Base-by-base conservation (phyloP, 805 yeast species). In the Torulaspora delbrueckii region DNA sequence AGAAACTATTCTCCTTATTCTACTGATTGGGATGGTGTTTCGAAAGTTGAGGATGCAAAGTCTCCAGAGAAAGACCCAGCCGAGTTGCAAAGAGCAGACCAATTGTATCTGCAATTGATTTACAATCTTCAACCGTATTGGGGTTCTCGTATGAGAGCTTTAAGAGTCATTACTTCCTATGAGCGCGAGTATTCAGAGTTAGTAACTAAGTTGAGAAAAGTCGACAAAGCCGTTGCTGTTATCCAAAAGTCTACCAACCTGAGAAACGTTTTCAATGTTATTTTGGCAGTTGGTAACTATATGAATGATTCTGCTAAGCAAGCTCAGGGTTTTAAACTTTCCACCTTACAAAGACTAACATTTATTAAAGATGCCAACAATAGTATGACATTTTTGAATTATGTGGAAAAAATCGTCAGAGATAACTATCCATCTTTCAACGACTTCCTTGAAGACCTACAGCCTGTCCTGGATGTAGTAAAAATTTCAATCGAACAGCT, bases 221-320 rank as follows among this genome's bases (percentile, higher is more conserved):
- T 93, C 27, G 97, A 90, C 56, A 74, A 72, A 18, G 96, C 96
- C 0, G 79, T 82, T 34, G 76, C 76, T 33, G 73, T 81, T 35
- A 73, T 91, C 31, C 77, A 77, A 50, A 71, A 75, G 22, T 86
- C 96, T 1, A 77, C 76, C 13, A 78, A 80, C 42, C 73, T 95
- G 59, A 77, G 81, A 50, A 76, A 79, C 45, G 81, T 93, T 12
- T 76, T 95, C 58, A 89, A 86, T 46, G 79, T 93, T 38, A 91
- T 93, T 50, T 71, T 90, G 52, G 82, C 90, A 3, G 93, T 93
- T 41, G 99, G 99, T 48, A 93, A 93, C 64, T 91, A 82, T 63
- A 93, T 93, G 99, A 93, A 95, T 63, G 96, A 89, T 58, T 72
- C 80, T n/a, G 74, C 87, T 2, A 90, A 89, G 57, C 96, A 89